These are phyloP conservation scores for Krasilnikovozyma curviuscula DNA, from an alignment of 768 basidiomycete species.

Conservation along the genomic window DNA sequence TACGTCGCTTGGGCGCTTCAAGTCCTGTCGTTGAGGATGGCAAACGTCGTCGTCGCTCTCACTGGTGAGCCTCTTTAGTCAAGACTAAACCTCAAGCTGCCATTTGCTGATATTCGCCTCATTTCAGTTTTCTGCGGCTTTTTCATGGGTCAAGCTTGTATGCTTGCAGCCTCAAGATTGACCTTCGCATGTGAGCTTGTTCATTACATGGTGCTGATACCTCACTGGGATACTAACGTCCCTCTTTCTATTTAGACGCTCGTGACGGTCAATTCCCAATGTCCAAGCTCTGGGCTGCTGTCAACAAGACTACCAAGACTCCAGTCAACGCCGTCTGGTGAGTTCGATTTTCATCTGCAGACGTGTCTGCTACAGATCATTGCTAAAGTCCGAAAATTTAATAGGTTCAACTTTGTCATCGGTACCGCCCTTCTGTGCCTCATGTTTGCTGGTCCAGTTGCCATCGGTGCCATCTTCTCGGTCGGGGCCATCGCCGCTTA, in stretches of 20 bases:
- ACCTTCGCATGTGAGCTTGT: conserved; percentile 10
- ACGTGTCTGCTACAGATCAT: too few species aligned
- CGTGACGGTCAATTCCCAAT: conserved; percentile 9
- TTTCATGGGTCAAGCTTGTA: conserved; percentile 7
- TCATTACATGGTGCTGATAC: too few species aligned
- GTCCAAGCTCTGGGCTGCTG: background rate
- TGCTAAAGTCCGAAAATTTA: too few species aligned
- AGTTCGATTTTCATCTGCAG: too few species aligned
- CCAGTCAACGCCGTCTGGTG: conserved; percentile 7
- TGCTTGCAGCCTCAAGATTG: conserved; percentile 5
- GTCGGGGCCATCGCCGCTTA: conserved; percentile 1
- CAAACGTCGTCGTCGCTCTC: too few species aligned
- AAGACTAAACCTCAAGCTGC: background rate
- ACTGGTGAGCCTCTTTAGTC: background rate
- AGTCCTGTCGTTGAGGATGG: too few species aligned
- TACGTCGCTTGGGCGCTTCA: conserved; percentile 6
- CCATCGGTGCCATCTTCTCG: conserved; percentile 11
- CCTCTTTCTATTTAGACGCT: too few species aligned
- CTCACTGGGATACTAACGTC: too few species aligned
- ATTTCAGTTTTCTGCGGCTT: conserved; percentile 3
- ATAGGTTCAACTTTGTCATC: conserved; percentile 10
- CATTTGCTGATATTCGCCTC: background rate
- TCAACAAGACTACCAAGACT: background rate
- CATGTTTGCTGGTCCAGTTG: conserved; percentile 11
- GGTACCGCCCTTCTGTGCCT: conserved; percentile 6